Conservation (phyloP, 495 filamentous ascomycete genomes). For the Aspergillus asperescens region DNA sequence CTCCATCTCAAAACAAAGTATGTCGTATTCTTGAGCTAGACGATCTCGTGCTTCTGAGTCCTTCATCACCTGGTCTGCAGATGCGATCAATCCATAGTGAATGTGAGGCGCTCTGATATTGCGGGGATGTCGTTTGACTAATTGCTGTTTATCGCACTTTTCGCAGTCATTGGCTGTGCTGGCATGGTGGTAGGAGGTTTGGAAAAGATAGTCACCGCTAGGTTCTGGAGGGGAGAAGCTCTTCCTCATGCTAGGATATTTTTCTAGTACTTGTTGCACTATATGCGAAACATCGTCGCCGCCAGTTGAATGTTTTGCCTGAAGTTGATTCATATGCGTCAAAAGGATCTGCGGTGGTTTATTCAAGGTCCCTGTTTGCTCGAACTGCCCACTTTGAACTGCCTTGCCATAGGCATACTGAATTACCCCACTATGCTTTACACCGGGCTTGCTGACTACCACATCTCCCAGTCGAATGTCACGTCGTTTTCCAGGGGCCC, state of each 20-base stretch:
- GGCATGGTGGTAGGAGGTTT: constrained; percentile 24
- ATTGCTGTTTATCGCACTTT: constrained; percentile 15
- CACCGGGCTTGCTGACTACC: constrained; percentile 26
- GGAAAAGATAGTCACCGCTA: constrained; percentile 24
- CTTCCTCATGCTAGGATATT: constrained; percentile 18
- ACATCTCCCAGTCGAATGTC: constrained; percentile 36
- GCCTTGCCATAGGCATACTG: too few relatives aligned
- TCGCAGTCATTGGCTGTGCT: too few relatives aligned
- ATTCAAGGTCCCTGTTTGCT: neutral
- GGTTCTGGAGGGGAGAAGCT: constrained; percentile 14
- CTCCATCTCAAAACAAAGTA: too few relatives aligned
- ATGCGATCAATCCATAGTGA: constrained; percentile 19
- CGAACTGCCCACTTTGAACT: too few relatives aligned
- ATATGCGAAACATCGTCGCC: constrained; percentile 9
- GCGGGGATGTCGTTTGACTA: constrained; percentile 11
- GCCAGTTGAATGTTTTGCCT: constrained; percentile 11
- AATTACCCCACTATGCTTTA: constrained; percentile 21
- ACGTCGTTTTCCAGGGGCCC: constrained; percentile 19
- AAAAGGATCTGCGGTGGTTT: constrained; percentile 26
- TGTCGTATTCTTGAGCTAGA: too few relatives aligned
- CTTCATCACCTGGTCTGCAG: constrained; percentile 17
- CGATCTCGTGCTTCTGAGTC: too few relatives aligned
- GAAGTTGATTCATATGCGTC: constrained; percentile 23
- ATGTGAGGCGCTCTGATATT: constrained; percentile 1
- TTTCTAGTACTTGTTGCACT: constrained; percentile 16